phyloP scores from a whole-genome alignment of 345 rosid genomes.

The Populus alba region DNA sequence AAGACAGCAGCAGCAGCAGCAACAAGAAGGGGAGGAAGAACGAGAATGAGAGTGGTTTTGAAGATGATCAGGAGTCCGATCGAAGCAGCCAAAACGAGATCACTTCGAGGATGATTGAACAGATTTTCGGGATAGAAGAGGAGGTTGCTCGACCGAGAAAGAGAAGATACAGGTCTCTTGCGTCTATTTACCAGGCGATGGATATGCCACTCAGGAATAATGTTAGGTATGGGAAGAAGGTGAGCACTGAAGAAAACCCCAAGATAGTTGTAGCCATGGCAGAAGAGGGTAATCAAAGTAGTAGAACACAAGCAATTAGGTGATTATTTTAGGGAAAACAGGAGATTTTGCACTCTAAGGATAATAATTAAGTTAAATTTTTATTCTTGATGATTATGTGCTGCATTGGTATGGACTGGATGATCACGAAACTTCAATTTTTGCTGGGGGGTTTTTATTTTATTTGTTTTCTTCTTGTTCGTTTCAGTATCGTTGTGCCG shows the following conservation, averaged over 20 bases:
- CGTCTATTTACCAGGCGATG: constrained; percentile 25
- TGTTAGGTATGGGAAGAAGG: not conserved
- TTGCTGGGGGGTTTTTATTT: not conserved
- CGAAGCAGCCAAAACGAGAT: constrained; percentile 18
- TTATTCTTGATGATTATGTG: not conserved
- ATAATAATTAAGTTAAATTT: not conserved
- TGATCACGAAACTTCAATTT: not conserved
- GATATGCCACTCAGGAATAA: not conserved
- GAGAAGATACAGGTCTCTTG: constrained; percentile 34
- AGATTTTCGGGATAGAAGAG: constrained; percentile 38
- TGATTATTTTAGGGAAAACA: not conserved
- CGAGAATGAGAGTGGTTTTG: not conserved
- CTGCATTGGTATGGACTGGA: not conserved
- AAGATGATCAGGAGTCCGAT: constrained; percentile 1
- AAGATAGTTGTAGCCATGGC: not conserved
- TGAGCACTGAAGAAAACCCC: not conserved
- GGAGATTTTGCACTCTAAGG: not conserved
- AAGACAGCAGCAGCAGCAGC: constrained; percentile 20
- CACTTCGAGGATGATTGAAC: constrained; percentile 33
- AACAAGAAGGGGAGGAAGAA: not conserved
- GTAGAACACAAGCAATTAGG: not conserved
- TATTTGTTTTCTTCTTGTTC: not conserved
- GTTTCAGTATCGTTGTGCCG: not conserved
- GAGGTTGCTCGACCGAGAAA: constrained; percentile 20
- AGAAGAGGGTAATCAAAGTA: not conserved